These are phyloP conservation scores for Solanum hybrid DNA, from an alignment of 305 asterid genomes.

Conservation along the genomic window DNA sequence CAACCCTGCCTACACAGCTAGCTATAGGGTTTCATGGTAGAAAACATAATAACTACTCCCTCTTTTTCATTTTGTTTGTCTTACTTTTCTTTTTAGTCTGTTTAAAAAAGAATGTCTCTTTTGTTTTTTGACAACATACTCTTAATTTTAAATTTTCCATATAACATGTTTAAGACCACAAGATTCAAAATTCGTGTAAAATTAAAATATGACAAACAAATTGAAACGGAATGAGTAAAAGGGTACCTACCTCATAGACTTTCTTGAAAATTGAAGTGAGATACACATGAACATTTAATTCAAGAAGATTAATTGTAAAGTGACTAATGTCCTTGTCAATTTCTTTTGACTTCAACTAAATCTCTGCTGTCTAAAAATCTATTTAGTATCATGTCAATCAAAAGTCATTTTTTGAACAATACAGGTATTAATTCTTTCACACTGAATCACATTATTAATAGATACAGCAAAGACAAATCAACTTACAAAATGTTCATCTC, in stretches of 20 bases:
- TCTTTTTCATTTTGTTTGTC: too few relatives aligned
- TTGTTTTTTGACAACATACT: too few relatives aligned
- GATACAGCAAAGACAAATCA: neutral
- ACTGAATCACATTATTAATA: neutral
- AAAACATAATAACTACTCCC: too few relatives aligned
- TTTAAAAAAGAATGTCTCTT: too few relatives aligned
- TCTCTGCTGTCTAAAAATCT: neutral
- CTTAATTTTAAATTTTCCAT: neutral
- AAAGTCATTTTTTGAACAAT: neutral
- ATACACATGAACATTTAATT: neutral
- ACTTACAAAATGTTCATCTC: neutral
- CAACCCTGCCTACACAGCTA: too few relatives aligned
- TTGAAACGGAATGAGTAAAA: neutral
- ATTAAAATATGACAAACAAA: too few relatives aligned
- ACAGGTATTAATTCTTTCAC: neutral
- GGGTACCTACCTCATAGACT: neutral
- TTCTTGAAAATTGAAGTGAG: neutral
- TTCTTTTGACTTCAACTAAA: neutral
- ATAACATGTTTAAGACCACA: fast-evolving
- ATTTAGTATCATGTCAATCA: neutral
- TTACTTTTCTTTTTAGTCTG: too few relatives aligned
- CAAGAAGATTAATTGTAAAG: neutral
- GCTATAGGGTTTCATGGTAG: too few relatives aligned
- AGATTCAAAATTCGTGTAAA: neutral
- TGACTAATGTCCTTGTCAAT: neutral